These are phyloP conservation scores for Agarophyton chilense DNA, from an alignment of 23 red algal genomes.

Conservation along the genomic window DNA sequence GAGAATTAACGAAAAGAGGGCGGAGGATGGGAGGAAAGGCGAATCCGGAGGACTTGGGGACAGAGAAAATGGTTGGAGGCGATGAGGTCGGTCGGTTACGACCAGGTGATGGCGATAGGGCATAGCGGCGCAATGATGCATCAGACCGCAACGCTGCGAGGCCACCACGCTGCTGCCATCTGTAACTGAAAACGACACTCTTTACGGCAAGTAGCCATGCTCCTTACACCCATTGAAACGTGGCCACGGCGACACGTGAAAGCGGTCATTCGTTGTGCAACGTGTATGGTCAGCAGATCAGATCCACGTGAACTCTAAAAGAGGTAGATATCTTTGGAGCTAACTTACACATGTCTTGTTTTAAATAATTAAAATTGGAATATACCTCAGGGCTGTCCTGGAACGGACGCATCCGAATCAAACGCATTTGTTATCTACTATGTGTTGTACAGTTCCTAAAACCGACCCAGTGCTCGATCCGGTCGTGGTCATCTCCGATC, in stretches of 20 bases:
- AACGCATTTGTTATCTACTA: not conserved
- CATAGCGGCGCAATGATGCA: not conserved
- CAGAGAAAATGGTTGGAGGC: not conserved
- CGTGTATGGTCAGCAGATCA: too few species aligned
- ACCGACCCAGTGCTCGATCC: not conserved
- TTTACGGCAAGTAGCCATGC: too few species aligned
- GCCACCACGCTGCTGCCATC: not conserved
- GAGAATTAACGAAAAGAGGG: not conserved
- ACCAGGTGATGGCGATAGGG: not conserved
- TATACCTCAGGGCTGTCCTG: too few species aligned
- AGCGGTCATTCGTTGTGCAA: too few species aligned
- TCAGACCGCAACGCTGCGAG: not conserved
- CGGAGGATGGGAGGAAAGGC: not conserved
- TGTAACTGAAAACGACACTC: not conserved
- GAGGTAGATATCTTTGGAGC: too few species aligned
- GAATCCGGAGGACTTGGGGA: not conserved
- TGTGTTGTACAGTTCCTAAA: not conserved
- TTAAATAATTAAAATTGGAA: too few species aligned
- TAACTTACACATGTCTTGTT: too few species aligned
- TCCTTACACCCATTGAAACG: not conserved
- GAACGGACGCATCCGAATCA: not conserved
- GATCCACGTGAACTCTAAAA: too few species aligned
- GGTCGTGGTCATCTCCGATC: too few species aligned
- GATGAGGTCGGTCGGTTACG: not conserved
- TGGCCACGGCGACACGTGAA: too few species aligned